Percentiles rank a stretch among this genome's conserved stretches.
Conservation (phyloP, 805 yeast genomes). For the Myxozyma kluyveri region DNA sequence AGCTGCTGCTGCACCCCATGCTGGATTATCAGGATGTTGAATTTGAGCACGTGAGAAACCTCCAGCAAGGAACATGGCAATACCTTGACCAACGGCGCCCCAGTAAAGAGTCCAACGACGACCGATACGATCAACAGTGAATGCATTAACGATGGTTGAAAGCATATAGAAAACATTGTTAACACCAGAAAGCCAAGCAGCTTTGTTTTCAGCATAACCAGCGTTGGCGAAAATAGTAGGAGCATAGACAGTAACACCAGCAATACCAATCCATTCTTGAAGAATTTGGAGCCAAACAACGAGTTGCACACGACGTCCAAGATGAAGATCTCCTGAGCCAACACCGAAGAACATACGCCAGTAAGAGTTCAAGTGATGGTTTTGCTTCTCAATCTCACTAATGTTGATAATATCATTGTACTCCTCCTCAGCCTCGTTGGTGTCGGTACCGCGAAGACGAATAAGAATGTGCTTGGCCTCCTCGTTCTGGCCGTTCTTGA, state of each 20-base stretch:
- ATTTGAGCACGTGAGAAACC: conserved; percentile 37
- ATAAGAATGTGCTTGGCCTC: conserved; percentile 46
- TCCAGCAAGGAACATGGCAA: conserved; percentile 47
- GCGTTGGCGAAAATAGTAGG: conserved; percentile 42
- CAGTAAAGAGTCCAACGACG: conserved; percentile 41
- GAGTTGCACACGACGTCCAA: conserved; percentile 43
- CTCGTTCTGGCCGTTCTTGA: conserved; percentile 63
- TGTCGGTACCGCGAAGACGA: conserved; percentile 22
- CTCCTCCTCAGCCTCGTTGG: conserved; percentile 21
- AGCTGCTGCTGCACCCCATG: conserved; percentile 39
- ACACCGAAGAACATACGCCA: conserved; percentile 49
- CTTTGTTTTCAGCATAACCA: conserved; percentile 41
- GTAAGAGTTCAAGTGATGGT: conserved; percentile 40
- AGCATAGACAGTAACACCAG: conserved; percentile 43
- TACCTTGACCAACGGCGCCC: conserved; percentile 37
- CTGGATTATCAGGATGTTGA: conserved; percentile 33
- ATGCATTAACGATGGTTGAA: conserved; percentile 52
- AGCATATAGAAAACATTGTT: conserved; percentile 45
- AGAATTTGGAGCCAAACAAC: conserved; percentile 41
- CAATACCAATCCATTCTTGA: conserved; percentile 48
- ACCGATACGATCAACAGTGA: conserved; percentile 54
- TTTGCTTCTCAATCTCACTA: conserved; percentile 28
- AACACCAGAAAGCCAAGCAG: conserved; percentile 48
- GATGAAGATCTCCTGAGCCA: conserved; percentile 44
- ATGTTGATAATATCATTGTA: conserved; percentile 21